Base-by-base conservation (phyloP, 106 monocot genomes). In the Vanilla planifolia region DNA sequence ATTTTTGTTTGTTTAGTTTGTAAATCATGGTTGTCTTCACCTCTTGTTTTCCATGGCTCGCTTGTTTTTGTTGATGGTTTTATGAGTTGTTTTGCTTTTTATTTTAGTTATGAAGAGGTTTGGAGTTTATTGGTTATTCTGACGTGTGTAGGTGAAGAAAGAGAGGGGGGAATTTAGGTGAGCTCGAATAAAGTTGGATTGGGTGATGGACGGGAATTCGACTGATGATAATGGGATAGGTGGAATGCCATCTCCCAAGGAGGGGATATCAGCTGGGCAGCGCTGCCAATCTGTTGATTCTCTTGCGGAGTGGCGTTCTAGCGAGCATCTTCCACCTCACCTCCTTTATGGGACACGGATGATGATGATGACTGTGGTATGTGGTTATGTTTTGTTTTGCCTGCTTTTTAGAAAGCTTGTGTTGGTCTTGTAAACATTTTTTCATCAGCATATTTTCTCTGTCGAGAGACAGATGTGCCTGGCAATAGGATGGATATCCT, bases 311-410 rank as follows among this genome's bases (percentile, higher is more conserved):
- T 66, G 65, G 65, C 20, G 65, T 21, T 66, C 65, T n/a, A 35
- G 51, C 22, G 65, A 66, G 28, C 65, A 66, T 51, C 65, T 6
- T 66, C 65, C 8, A 66, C 65, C 40, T 39, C 51, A 52, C 65
- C 65, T 22, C 65, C 52, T 39, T 53, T 51, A n/a, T 66, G 65
- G 65, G 65, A 66, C 39, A 50, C 65, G 15, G 65, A 66, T 21
- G 61, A 70, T 25, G 52, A 66, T 6, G 65, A 53, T 33, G 63
- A 48, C 29, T 14, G 48, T 23, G 48, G 47, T 64, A 47, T 11
- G 46, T 42, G n/a, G n/a, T n/a, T n/a, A n/a, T n/a, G n/a, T n/a
- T n/a, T n/a, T 17, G n/a, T n/a, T n/a, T n/a, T n/a, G n/a, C n/a
- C n/a, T n/a, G n/a, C n/a, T n/a, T n/a, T 9, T 24, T 24, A 7